Evolutionary conservation across 2,329 filamentous ascomycete species (phyloP), one percentile per base, ranked within the genome.

Genomic region (Neofusicoccum parvum): DNA sequence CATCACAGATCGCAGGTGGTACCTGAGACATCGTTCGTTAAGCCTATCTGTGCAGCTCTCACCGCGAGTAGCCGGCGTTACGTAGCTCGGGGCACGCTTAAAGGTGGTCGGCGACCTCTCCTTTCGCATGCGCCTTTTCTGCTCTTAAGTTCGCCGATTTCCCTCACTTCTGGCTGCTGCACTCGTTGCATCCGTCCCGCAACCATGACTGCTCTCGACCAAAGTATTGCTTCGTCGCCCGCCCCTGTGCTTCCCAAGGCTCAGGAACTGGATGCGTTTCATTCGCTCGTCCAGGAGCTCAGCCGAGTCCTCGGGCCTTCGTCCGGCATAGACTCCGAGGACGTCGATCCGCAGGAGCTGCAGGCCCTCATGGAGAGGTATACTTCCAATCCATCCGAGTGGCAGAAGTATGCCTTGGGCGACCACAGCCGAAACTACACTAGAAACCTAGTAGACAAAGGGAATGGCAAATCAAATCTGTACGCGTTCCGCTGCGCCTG

Each of bases 401-500:
- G 94, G 94, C 75, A 80, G 62, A 83, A 82, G 68, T 97, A 92
- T 78, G 91, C 91, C 34, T 85, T 94, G 71, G 85, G 85, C n/a
- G 90, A 96, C 72, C 71, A 80, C 17, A 88, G 83, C 68, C 84
- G 88, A 71, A 85, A 86, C 1, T 97, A 97, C 77, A 97, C 94
- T 12, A 83, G 94, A 64, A 97, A 97, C 74, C 85, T 97, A 3
- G 92, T 97, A 50, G 92, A 96, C 73, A 90, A 93, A 74, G 92
- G 93, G 2, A 97, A 97, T 71, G 92, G 88, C 66, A 92, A 91
- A 78, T 89, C 88, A 73, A 92, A 92, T 72, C 76, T 92, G 75
- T 88, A n/a, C 0, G 14, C 36, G n/a, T 17, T 58, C 15, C 23
- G 41, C 62, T 41, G 41, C 23, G 12, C 45, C 34, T 62, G 45